Base-by-base conservation (phyloP, 352 stramenopile species). In the Pythium graminicola region DNA sequence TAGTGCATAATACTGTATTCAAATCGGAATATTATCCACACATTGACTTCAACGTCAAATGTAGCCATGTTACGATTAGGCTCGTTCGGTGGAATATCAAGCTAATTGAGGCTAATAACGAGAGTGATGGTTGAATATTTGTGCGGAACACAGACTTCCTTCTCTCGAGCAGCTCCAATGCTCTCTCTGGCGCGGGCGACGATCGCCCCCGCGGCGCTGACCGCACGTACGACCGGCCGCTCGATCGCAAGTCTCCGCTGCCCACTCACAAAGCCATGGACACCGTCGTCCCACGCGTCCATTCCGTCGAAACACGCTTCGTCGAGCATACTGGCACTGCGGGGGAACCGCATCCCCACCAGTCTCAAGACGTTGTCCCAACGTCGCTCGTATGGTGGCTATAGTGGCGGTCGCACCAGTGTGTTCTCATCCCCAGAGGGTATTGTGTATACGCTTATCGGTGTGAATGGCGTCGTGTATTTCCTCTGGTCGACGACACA, bases 401-500 rank as follows among this genome's bases (percentile, higher is more conserved):
- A 46, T 32, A 33, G 36, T 32, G 22, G 40, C 22, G n/a, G 39
- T 11, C 2, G 22, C 7, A 27, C 36, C n/a, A 33, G 45, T 32
- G 20, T 57, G 3, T 60, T 60, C 22, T 56, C 36, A 7, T 53
- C 50, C 2, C 43, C 58, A 2, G 73, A 89, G 8, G 41, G 54
- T 3, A 59, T 89, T 23, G 60, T 85, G 43, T 58, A 76, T 16
- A 70, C 67, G 1, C 59, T 90, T 13, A 76, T 89, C 26, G 65
- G 70, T 1, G 61, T 57, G 14, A 93, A 93, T 33, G 62, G 55
- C 10, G 50, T 73, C 2, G 70, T 90, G 29, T 84, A 64, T 11
- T 72, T 83, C 35, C 60, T 76, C 41, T 93, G 79, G 81, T 23
- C 72, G 29, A 72, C 64, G 3, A 67, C 78, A n/a, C 59, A 88